A percentile compares a stretch with the other conserved stretches of the same genome.
phyloP scores from a whole-genome alignment of 75 land plant species.

The Ceratopteris richardii region DNA sequence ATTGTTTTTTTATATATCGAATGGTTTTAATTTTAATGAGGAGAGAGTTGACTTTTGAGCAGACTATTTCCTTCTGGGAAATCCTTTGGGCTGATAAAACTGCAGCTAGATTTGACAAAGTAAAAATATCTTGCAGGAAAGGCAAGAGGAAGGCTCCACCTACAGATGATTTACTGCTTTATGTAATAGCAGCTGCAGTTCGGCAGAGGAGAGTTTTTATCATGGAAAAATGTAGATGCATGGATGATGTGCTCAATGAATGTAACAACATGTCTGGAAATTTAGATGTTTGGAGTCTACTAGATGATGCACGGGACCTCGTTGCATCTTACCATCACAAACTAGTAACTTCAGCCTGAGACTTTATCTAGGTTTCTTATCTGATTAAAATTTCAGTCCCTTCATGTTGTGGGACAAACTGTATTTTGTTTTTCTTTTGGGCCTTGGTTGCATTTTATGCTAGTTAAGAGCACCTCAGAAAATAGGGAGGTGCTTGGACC shows the following conservation, averaged over 20 bases:
- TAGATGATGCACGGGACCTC: conserved; percentile 80
- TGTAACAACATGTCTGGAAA: conserved; percentile 95
- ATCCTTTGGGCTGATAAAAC: conserved; percentile 91
- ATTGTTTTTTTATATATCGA: conserved; percentile 80
- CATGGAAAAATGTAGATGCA: conserved; percentile 71
- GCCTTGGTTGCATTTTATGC: no score
- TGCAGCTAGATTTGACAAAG: conserved; percentile 48
- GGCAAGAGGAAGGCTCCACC: conserved; percentile 52
- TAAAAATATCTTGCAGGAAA: conserved; percentile 37
- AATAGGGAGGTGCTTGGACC: no score
- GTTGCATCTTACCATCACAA: conserved; percentile 49
- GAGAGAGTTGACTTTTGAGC: conserved; percentile 78
- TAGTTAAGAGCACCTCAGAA: no score
- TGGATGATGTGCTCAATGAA: conserved; percentile 89
- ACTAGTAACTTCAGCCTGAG: no score
- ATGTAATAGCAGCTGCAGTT: conserved; percentile 86
- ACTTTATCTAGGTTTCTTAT: no score
- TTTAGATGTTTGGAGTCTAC: conserved; percentile 76
- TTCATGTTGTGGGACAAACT: no score
- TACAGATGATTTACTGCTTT: conserved; percentile 72
- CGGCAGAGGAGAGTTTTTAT: conserved; percentile 62
- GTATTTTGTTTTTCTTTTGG: no score
- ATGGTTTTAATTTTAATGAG: conserved; percentile 91
- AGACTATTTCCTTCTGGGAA: conserved; percentile 82
- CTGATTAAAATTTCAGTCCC: no score